These are phyloP conservation scores for Wallacemonas sp. DNA, from an alignment of 208 protist genomes.

Conservation along the genomic window DNA sequence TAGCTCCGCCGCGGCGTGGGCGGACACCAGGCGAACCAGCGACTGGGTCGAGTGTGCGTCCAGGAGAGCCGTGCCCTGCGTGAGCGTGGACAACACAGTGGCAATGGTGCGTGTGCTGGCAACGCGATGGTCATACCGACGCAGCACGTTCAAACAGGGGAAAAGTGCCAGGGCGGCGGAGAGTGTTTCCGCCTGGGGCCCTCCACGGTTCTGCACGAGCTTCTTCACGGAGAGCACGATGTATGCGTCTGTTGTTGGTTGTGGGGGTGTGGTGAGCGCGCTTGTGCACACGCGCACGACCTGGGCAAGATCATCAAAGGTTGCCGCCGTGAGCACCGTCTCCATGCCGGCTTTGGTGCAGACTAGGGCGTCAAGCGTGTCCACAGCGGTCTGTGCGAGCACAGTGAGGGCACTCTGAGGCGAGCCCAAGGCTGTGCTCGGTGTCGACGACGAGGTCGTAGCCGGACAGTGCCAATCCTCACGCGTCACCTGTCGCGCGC, in stretches of 20 bases:
- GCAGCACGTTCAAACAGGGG: not conserved
- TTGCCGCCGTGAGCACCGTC: constrained; percentile 27
- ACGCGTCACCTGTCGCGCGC: not conserved
- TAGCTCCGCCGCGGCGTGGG: not conserved
- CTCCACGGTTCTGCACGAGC: not conserved
- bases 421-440: not conserved
- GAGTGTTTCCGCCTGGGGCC: not conserved
- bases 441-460: not conserved
- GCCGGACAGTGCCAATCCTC: constrained; percentile 22
- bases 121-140: constrained; percentile 15
- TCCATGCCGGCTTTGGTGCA: constrained; percentile 22
- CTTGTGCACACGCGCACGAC: constrained; percentile 38
- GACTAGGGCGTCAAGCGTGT: constrained; percentile 55
- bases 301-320: constrained; percentile 42
- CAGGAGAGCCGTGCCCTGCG: too few species aligned
- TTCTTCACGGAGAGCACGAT: constrained; percentile 28
- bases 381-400: constrained; percentile 39
- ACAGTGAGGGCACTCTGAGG: constrained; percentile 13
- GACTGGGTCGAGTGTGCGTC: not conserved
- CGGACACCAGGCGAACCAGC: not conserved
- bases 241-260: constrained; percentile 73
- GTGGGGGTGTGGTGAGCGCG: constrained; percentile 66
- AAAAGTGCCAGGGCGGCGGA: not conserved
- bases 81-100: too few species aligned
- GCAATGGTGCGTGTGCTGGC: not conserved